These are phyloP conservation scores for Nothophytophthora sp. DNA, from an alignment of 352 stramenopile genomes.

Conservation along the genomic window DNA sequence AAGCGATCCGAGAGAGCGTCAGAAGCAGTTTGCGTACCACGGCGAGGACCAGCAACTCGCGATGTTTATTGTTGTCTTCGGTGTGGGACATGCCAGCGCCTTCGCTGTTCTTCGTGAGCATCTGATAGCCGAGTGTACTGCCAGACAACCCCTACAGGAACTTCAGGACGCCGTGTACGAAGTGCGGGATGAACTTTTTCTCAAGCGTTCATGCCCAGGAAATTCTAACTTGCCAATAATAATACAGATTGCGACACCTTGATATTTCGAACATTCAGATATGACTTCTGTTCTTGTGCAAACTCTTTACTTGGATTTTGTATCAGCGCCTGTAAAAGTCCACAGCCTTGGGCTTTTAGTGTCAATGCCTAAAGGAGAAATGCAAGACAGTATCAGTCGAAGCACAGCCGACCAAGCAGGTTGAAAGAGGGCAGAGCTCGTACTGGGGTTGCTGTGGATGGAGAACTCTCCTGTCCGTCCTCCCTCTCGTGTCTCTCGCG, in stretches of 20 bases:
- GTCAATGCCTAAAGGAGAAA: no score
- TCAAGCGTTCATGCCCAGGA: conserved; percentile 79
- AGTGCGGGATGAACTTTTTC: conserved; percentile 78
- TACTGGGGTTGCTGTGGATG: conserved; percentile 86
- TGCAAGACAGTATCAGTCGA: no score
- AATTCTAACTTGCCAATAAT: conserved; percentile 77
- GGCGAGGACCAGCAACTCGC: conserved; percentile 34
- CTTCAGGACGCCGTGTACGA: conserved; percentile 73
- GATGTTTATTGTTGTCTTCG: conserved; percentile 69
- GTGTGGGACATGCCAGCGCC: conserved; percentile 70
- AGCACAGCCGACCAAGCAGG: neutral
- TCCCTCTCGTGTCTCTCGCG: no score
- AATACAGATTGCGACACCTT: conserved; percentile 36
- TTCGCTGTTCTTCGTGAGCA: conserved; percentile 77
- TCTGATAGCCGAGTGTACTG: conserved; percentile 60
- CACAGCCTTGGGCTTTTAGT: no score
- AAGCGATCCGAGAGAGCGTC: conserved; percentile 51
- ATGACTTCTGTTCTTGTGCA: no score
- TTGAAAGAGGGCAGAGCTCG: conserved; percentile 8
- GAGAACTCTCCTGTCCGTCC: no score
- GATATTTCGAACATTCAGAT: no score
- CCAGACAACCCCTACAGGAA: conserved; percentile 58
- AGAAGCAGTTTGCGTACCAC: conserved; percentile 49
- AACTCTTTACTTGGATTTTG: no score
- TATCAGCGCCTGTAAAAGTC: no score